A percentile compares a stretch with the other conserved stretches of the same genome.
Conservation (phyloP, 1,139 yeast genomes). For the Hyphopichia pseudoburtonii region DNA sequence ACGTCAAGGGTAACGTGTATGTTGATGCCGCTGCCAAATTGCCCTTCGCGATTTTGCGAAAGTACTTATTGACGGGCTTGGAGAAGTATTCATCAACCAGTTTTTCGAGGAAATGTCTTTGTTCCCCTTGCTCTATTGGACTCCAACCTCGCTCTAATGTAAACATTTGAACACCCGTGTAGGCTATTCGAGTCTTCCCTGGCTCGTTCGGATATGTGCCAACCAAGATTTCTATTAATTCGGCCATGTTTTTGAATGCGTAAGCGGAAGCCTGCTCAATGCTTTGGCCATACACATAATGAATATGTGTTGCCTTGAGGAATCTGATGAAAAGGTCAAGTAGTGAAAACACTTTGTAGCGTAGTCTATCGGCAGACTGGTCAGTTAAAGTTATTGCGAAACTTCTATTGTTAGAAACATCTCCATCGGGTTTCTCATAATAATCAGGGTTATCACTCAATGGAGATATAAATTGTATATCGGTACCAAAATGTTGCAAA, state of each 20-base stretch:
- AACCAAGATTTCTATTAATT: no score
- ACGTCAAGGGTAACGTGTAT: constrained; percentile 3
- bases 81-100: constrained; percentile 1
- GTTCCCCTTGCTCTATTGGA: background rate
- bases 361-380: background rate
- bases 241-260: no score
- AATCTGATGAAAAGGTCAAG: constrained; percentile 13
- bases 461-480: constrained; percentile 1
- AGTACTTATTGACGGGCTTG: background rate
- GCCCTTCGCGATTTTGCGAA: constrained; percentile 2
- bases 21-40: constrained; percentile 14
- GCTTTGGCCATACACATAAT: constrained; percentile 31
- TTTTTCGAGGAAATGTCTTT: background rate
- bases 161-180: no score
- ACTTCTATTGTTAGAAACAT: background rate
- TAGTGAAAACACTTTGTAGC: constrained; percentile 3
- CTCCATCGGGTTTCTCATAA: no score
- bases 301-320: constrained; percentile 14
- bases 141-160: constrained; percentile 36
- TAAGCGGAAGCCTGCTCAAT: constrained; percentile 27
- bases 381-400: constrained; percentile 2
- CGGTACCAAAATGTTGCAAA: constrained; percentile 8
- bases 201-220: no score
- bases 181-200: no score
- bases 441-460: no score